phyloP scores from a whole-genome alignment of 768 basidiomycete species.

The Strobilomyces confusus region DNA sequence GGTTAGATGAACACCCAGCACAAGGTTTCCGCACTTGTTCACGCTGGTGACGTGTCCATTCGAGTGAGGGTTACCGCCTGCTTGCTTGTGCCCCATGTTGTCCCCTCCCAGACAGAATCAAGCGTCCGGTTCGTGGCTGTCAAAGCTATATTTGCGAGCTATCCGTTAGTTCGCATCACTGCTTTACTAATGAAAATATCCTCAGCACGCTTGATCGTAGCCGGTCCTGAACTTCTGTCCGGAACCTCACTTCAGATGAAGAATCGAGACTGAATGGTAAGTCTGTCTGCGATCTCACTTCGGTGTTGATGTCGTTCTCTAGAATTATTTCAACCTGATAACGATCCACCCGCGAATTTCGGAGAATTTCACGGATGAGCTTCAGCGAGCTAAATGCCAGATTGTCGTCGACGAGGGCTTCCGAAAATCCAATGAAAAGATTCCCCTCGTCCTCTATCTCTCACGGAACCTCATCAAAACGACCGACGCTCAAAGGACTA shows the following conservation, averaged over 20 bases:
- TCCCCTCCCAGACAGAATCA: conserved; percentile 16
- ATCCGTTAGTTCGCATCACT: conserved; percentile 15
- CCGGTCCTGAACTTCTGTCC: conserved; percentile 11
- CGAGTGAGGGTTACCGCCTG: too few relatives aligned
- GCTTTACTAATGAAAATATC: not conserved
- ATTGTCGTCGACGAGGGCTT: conserved; percentile 17
- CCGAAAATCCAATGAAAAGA: conserved; percentile 23
- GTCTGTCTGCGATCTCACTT: not conserved
- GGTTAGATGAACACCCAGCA: too few relatives aligned
- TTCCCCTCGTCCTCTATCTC: conserved; percentile 17
- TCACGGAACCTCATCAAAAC: conserved; percentile 11
- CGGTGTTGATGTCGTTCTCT: not conserved
- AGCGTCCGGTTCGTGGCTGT: conserved; percentile 21
- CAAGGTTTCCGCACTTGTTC: too few relatives aligned
- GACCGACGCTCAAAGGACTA: conserved; percentile 11
- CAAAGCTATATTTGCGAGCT: conserved; percentile 25
- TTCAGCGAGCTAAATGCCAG: conserved; percentile 13
- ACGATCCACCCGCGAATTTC: conserved; percentile 16
- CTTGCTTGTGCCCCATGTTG: too few relatives aligned
- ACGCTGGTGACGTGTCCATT: too few relatives aligned
- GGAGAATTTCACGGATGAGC: conserved; percentile 18
- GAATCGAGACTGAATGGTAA: conserved; percentile 12
- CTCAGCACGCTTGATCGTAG: conserved; percentile 19
- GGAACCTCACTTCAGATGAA: conserved; percentile 14
- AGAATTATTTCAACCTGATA: conserved; percentile 20